Evolutionary conservation across 2,329 filamentous ascomycete species (phyloP), one percentile per base, ranked within the genome.

Genomic region (Davidsoniella neocaledoniae): DNA sequence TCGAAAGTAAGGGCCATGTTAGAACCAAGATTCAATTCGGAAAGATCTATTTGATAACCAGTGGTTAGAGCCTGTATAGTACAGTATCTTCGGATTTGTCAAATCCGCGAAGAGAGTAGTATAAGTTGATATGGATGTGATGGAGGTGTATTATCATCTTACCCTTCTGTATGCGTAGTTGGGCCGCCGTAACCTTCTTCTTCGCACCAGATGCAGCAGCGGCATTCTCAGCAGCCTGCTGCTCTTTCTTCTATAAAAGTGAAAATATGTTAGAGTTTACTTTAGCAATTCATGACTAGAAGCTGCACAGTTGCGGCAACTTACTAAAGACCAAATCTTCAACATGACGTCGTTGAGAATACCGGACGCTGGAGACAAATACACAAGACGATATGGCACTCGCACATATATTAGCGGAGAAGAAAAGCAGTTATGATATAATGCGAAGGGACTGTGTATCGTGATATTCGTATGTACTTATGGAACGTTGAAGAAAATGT

Each of bases 271-370:
- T 21, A 66, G 60, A 50, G 38, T 29, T 44, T 39, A 7, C 16
- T 19, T 3, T 40, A 23, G 37, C 38, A 25, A 6, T 37, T 16
- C 16, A 42, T 57, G 36, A 61, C 61, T 53, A 53, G 49, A 41
- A 23, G 14, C 29, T 47, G 7, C n/a, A 36, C 19, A 7, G 33
- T 16, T 36, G 9, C 42, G 12, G 12, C 42, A 60, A 43, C 74
- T 47, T 72, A 93, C 87, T 90, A 96, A 94, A 60, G 87, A 94
- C 91, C 90, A 96, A 73, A 96, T 95, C 72, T 96, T 96, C 74
- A 95, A 76, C 91, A 96, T 96, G 62, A 16, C 33, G 46, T 3
- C 5, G 29, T 33, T 33, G 9, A 7, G 5, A 9, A 42, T 26
- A 10, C 4, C 21, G 21, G 21, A 23, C 21, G 21, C 21, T 33